phyloP scores from a whole-genome alignment of 2,329 filamentous ascomycete species.

The Daldinia eschscholtzii region DNA sequence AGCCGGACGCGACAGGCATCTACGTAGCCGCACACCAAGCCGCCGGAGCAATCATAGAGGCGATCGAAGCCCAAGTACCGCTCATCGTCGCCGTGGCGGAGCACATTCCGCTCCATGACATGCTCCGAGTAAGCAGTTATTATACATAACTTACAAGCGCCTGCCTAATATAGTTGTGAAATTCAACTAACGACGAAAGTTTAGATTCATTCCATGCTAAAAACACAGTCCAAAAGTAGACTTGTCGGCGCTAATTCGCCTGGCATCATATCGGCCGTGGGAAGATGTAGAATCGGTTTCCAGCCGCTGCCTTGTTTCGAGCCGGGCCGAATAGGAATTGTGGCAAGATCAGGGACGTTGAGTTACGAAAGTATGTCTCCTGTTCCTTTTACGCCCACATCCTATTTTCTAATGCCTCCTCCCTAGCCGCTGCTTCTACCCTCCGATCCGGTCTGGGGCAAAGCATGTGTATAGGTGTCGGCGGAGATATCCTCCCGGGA shows the following conservation, averaged over 20 bases:
- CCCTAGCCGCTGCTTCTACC: constrained; percentile 74
- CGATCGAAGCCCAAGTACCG: constrained; percentile 80
- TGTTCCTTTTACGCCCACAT: not conserved
- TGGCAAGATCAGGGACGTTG: constrained; percentile 80
- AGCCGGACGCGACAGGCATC: constrained; percentile 82
- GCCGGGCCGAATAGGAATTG: constrained; percentile 76
- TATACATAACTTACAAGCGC: too few relatives aligned
- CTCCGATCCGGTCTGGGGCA: constrained; percentile 78
- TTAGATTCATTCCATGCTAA: constrained; percentile 66
- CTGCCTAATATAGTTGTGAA: not conserved
- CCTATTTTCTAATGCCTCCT: constrained; percentile 11
- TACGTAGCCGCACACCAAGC: constrained; percentile 84
- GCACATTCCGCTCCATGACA: constrained; percentile 80
- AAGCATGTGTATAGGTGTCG: constrained; percentile 79
- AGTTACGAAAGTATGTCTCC: constrained; percentile 70
- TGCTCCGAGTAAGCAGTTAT: constrained; percentile 68
- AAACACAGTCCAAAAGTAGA: constrained; percentile 75
- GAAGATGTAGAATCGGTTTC: constrained; percentile 68
- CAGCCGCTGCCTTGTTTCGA: constrained; percentile 80
- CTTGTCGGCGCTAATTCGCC: constrained; percentile 80
- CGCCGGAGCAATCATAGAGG: constrained; percentile 79
- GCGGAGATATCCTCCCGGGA: constrained; percentile 78
- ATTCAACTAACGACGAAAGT: not conserved
- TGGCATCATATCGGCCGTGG: constrained; percentile 79
- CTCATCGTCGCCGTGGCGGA: constrained; percentile 82